Percentiles rank a stretch among this genome's conserved stretches.
Conservation (phyloP, 1,284 basidiomycete genomes). For the Ceratobasidium sp. region DNA sequence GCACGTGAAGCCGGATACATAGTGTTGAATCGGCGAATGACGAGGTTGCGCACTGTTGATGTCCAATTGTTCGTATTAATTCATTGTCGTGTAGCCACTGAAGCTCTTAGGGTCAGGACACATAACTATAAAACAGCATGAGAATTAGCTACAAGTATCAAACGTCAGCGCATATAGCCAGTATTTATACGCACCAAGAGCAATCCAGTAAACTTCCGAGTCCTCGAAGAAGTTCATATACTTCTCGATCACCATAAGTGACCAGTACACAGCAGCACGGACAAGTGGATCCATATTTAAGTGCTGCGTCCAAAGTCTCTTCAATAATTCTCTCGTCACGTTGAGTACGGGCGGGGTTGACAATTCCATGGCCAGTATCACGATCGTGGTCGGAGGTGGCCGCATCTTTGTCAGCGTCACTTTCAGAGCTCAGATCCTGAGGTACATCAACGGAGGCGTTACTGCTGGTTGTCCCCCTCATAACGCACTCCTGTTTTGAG, state of each 20-base stretch:
- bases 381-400: background rate
- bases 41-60: background rate
- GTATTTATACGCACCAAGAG: background rate
- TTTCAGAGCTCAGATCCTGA: no score
- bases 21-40: background rate
- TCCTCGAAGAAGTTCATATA: background rate
- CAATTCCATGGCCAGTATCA: background rate
- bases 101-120: background rate
- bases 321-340: background rate
- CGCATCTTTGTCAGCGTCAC: no score
- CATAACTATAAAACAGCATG: background rate
- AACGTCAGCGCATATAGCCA: background rate
- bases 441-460: no score
- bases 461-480: no score
- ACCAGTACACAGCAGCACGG: background rate
- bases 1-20: background rate
- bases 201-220: slow-evolving; percentile 6
- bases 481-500: background rate
- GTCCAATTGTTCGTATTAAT: background rate
- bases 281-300: background rate
- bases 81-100: background rate
- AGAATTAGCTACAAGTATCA: background rate
- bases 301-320: background rate
- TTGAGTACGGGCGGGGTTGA: background rate
- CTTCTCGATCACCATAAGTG: background rate